phyloP scores from a whole-genome alignment of 306 rosid genomes.

The Castanea crenata region DNA sequence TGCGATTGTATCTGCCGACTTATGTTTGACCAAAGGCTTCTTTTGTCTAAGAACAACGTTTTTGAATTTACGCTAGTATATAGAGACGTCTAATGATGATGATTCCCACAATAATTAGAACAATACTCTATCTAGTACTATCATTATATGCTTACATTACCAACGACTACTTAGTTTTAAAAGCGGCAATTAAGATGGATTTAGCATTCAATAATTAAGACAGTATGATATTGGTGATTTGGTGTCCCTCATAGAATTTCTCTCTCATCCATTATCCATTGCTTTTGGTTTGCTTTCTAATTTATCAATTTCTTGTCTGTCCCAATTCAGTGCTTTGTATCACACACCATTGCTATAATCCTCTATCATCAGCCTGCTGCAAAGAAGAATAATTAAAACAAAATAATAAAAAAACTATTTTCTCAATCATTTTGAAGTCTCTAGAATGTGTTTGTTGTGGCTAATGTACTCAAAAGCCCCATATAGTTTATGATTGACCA shows the following conservation, averaged over 20 bases:
- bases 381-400: neutral
- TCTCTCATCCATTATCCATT: constrained; percentile 37
- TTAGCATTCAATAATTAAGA: neutral
- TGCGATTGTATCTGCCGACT: constrained; percentile 3
- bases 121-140: neutral
- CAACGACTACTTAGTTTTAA: neutral
- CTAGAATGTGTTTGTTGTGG: neutral
- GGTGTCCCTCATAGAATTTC: constrained; percentile 10
- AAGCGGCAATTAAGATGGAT: neutral
- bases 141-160: constrained; percentile 8
- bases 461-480: neutral
- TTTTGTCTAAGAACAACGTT: neutral
- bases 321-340: constrained; percentile 30
- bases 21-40: constrained; percentile 12
- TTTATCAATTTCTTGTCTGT: constrained; percentile 22
- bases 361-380: neutral
- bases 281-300: constrained; percentile 28
- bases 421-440: constrained; percentile 16
- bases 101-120: constrained; percentile 17
- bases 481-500: neutral
- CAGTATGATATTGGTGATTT: neutral
- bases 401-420: constrained; percentile 2
- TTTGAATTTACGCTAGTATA: neutral
- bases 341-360: constrained; percentile 1
- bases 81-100: constrained; percentile 5